Conservation (phyloP, 495 filamentous ascomycete species). For the Podospora conica region DNA sequence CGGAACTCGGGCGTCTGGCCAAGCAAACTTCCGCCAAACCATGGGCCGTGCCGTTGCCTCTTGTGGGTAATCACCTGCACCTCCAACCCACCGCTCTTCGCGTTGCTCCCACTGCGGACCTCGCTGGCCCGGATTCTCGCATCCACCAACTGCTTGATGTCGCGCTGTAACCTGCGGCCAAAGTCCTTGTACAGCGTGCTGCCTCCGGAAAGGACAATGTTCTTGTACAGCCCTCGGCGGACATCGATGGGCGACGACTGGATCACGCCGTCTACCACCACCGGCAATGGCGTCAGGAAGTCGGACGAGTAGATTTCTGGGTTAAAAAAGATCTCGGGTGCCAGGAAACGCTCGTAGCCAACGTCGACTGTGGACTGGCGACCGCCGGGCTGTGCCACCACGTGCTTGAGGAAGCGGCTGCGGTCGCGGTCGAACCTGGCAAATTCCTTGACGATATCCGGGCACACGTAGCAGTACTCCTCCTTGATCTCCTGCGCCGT, state of each 20-base stretch:
- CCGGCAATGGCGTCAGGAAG: constrained; percentile 91
- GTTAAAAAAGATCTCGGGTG: constrained; percentile 99
- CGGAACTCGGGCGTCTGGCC: constrained; percentile 98
- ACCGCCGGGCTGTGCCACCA: constrained; percentile 79
- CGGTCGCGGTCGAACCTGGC: constrained; percentile 86
- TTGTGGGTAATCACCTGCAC: constrained; percentile 96
- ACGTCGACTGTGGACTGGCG: constrained; percentile 80
- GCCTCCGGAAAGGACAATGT: constrained; percentile 95
- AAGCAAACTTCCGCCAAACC: constrained; percentile 94
- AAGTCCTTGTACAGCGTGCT: constrained; percentile 98
- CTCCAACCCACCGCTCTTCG: constrained; percentile 87
- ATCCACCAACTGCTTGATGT: constrained; percentile 93
- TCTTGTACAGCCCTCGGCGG: constrained; percentile 95
- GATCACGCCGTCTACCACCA: constrained; percentile 91
- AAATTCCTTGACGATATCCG: constrained; percentile 98
- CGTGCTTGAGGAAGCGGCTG: constrained; percentile 82
- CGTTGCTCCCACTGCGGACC: constrained; percentile 77
- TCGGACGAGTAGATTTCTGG: constrained; percentile 98
- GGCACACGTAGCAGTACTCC: constrained; percentile 95
- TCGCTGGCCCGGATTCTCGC: constrained; percentile 53
- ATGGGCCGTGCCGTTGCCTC: constrained; percentile 91
- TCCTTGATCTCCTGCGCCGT: constrained; percentile 98
- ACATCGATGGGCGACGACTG: constrained; percentile 97
- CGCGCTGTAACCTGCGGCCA: constrained; percentile 86
- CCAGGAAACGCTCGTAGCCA: constrained; percentile 96